A percentile compares a stretch with the other conserved stretches of the same genome.
Conservation (phyloP, 2,329 filamentous ascomycete genomes). For the Chaetomium strumarium region DNA sequence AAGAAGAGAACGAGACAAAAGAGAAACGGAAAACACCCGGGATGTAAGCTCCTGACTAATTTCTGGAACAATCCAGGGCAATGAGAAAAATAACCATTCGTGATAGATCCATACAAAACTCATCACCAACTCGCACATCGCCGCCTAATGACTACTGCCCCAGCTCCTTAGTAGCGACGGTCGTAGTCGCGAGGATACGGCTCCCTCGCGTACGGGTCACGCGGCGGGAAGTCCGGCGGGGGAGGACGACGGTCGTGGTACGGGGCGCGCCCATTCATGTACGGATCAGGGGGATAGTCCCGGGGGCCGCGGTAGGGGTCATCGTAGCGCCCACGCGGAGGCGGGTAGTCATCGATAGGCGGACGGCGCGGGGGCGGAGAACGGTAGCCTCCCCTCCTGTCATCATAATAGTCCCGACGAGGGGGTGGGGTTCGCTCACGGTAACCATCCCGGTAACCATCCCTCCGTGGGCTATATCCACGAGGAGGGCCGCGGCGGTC, state of each 20-base stretch:
- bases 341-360: slow-evolving; percentile 68
- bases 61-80: too few species aligned
- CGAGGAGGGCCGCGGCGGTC: slow-evolving; percentile 73
- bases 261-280: slow-evolving; percentile 49
- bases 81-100: too few species aligned
- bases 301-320: slow-evolving; percentile 62
- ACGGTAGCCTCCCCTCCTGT: slow-evolving; percentile 66
- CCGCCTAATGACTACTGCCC: neutral
- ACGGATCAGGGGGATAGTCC: slow-evolving; percentile 61
- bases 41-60: too few species aligned
- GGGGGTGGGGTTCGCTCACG: slow-evolving; percentile 69
- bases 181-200: slow-evolving; percentile 27
- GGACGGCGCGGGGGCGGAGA: slow-evolving; percentile 64
- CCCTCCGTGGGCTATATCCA: slow-evolving; percentile 76
- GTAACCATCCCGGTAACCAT: slow-evolving; percentile 63
- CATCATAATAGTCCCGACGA: slow-evolving; percentile 82
- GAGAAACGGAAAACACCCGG: too few species aligned
- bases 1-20: too few species aligned
- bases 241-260: slow-evolving; percentile 48
- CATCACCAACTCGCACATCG: neutral
- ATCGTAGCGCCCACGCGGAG: slow-evolving; percentile 62
- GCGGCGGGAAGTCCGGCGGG: slow-evolving; percentile 42
- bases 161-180: slow-evolving; percentile 23
- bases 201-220: slow-evolving; percentile 32
- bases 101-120: too few species aligned